Evolutionary conservation across 2,329 filamentous ascomycete species (phyloP), one percentile per base, ranked within the genome.

Genomic region (Amauroascus verrucosus): DNA sequence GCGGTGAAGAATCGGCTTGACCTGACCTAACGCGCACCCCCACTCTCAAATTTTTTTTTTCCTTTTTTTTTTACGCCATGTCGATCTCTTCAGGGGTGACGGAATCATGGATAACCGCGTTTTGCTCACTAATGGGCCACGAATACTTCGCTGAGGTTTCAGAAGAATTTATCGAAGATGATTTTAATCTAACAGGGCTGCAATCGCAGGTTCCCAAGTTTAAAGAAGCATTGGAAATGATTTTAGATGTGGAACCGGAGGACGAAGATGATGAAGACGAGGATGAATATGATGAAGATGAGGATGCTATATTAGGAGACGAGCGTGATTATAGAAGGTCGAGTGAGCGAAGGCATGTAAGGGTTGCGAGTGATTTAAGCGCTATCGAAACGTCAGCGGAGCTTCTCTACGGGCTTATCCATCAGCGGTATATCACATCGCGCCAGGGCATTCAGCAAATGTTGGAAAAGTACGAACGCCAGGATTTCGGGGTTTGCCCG

Each of bases 111-210:
- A 97, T 98, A 75, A 86, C 88, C 59, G 94, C 90, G 55, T 98
- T 96, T 71, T 98, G 93, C 76, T 89, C 88, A 37, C 77, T 97
- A 44, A 80, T 97, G 56, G 93, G 93, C 57, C 93, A 98, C 69
- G 93, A 98, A 72, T 98, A 97, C 75, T 98, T 98, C 71, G 93
- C 93, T 58, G 93, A 98, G 75, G 91, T 98, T 48, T 93, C 88
- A 44, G 93, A 98, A 73, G 93, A 98, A 66, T 98, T 98, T 64
- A 97, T 98, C 67, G 93, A 98, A 71, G 93, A 98, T 82, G 93
- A 98, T 71, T 98, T 98, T 78, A 98, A 98, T 72, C 77, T 98
- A 60, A 98, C 93, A 0, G 93, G 93, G 48, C 77, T 98, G 64
- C 89, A 95, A 71, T 86, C 84, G 56, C 91, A 97, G 73, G 93